A percentile compares a stretch with the other conserved stretches of the same genome.
phyloP scores from a whole-genome alignment of 331 rosid genomes.

The Rhamnella rubrinervis region DNA sequence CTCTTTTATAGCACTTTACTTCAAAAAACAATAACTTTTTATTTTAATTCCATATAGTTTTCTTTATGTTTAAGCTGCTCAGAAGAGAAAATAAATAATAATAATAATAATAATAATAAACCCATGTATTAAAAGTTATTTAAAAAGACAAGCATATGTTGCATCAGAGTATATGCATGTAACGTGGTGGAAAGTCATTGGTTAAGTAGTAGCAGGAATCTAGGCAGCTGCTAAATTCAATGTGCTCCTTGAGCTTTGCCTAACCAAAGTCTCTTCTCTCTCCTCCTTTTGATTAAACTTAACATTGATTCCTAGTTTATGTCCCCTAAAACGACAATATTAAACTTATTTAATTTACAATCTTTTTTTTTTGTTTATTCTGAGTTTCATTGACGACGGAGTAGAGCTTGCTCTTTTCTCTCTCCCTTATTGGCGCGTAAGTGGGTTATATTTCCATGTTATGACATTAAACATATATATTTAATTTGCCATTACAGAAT shows the following conservation, averaged over 20 bases:
- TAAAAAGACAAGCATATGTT: not conserved
- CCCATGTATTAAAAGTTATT: too few species aligned
- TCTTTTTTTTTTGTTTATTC: not conserved
- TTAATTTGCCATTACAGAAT: not conserved
- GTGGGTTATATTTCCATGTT: not conserved
- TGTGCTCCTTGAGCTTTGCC: not conserved
- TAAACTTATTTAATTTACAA: not conserved
- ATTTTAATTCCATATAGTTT: too few species aligned
- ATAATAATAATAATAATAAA: not conserved
- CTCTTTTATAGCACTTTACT: too few species aligned
- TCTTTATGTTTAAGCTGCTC: not conserved
- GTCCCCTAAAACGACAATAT: not conserved
- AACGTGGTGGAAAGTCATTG: slow-evolving; percentile 1
- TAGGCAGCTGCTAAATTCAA: not conserved
- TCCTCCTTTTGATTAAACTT: not conserved
- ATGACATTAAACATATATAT: not conserved
- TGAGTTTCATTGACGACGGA: too few species aligned
- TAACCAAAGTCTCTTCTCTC: too few species aligned
- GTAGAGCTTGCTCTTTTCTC: not conserved
- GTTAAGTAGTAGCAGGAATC: not conserved
- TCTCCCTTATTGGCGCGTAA: not conserved
- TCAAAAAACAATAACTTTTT: not conserved
- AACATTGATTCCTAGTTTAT: not conserved
- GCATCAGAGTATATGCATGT: not conserved
- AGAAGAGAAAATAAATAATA: not conserved